Percentiles rank a stretch among this genome's conserved stretches.
Evolutionary conservation across 1,284 basidiomycete species (phyloP).

Genomic region (Ceratobasidium sp.): DNA sequence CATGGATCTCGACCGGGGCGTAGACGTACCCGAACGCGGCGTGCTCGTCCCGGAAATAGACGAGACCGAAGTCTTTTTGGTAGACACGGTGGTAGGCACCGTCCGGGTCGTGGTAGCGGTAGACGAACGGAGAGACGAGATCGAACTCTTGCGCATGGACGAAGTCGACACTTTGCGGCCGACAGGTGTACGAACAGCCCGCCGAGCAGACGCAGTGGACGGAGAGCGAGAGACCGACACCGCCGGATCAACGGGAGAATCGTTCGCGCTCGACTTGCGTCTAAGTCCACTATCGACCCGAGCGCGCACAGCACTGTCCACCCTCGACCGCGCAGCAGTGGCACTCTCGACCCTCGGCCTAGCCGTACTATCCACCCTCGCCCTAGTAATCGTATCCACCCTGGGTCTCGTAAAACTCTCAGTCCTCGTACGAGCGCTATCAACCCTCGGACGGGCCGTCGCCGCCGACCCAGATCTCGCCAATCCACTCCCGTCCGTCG

Average conservation of each 20-base stretch:
- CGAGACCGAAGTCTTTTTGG: constrained; percentile 31
- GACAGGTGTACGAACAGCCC: constrained; percentile 3
- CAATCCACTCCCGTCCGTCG: not conserved
- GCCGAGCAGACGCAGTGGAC: constrained; percentile 29
- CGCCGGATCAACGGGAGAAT: not conserved
- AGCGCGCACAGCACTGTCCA: constrained; percentile 26
- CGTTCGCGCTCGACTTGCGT: constrained; percentile 27
- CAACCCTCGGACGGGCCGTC: constrained; percentile 13
- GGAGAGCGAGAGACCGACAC: constrained; percentile 17
- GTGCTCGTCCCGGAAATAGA: constrained; percentile 17
- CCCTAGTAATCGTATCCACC: constrained; percentile 17
- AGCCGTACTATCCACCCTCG: constrained; percentile 15
- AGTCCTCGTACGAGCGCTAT: constrained; percentile 4
- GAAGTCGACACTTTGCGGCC: constrained; percentile 21
- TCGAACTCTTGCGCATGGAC: constrained; percentile 43
- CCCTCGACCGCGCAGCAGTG: not conserved
- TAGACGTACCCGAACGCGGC: constrained; percentile 3
- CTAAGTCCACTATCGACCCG: constrained; percentile 29
- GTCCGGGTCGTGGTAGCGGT: constrained; percentile 7
- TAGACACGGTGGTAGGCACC: constrained; percentile 9
- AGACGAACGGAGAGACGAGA: constrained; percentile 34
- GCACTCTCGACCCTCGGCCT: constrained; percentile 14
- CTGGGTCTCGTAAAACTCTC: constrained; percentile 7
- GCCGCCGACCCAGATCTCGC: constrained; percentile 1
- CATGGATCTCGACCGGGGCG: constrained; percentile 18